phyloP scores from a whole-genome alignment of 2,329 filamentous ascomycete genomes.

The Sporothrix pallida region DNA sequence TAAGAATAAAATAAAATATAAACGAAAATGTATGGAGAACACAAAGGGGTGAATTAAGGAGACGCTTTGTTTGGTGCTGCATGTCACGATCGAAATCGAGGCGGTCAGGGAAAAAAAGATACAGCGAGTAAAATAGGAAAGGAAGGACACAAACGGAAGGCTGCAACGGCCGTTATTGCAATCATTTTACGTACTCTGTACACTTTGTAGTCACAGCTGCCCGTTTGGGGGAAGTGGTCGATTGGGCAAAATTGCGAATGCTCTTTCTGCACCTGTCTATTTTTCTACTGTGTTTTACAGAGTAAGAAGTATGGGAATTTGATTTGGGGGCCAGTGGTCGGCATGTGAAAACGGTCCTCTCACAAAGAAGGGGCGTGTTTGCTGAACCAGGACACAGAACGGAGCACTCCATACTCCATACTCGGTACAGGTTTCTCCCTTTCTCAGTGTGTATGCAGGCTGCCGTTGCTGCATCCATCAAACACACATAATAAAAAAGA shows the following conservation, averaged over 20 bases:
- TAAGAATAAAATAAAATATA: not conserved
- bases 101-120: not conserved
- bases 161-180: not conserved
- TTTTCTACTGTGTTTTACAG: not conserved
- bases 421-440: not conserved
- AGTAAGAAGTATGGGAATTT: not conserved
- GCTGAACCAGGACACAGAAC: not conserved
- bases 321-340: not conserved
- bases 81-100: not conserved
- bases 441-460: not conserved
- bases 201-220: not conserved
- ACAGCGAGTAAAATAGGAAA: not conserved
- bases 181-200: slow-evolving; percentile 2
- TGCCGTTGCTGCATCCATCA: slow-evolving; percentile 10
- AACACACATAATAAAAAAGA: not conserved
- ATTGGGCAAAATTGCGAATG: not conserved
- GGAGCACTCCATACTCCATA: not conserved
- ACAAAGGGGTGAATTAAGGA: no score
- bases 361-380: not conserved
- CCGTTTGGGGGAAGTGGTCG: not conserved
- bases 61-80: not conserved
- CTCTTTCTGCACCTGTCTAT: not conserved
- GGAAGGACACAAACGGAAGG: not conserved
- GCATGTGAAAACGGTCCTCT: slow-evolving; percentile 12
- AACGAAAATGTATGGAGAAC: not conserved